Evolutionary conservation across 306 rosid species (phyloP).

Genomic region (Cercis canadensis): DNA sequence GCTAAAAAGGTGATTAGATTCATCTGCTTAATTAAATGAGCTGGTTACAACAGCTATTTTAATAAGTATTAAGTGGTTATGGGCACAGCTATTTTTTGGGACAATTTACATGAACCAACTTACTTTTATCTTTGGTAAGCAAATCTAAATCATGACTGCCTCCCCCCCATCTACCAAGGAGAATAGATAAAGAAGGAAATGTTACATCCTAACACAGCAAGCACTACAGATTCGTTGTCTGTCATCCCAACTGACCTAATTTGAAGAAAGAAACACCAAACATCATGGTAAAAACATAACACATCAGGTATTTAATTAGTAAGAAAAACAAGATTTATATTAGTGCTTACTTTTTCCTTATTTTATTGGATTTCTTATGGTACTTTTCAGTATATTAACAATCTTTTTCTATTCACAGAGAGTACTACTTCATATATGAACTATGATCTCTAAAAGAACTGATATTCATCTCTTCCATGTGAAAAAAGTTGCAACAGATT

Average conservation of each 20-base stretch:
- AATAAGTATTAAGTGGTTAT: too few relatives aligned
- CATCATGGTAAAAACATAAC: neutral
- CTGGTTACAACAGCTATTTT: too few relatives aligned
- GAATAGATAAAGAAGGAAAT: neutral
- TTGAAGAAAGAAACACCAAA: slow-evolving; percentile 5
- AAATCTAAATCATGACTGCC: neutral
- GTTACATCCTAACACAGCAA: neutral
- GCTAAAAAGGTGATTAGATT: slow-evolving; percentile 32
- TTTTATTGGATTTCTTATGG: too few relatives aligned
- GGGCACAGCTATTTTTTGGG: too few relatives aligned
- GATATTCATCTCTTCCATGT: slow-evolving; percentile 13
- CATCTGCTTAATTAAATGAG: too few relatives aligned
- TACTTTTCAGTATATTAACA: slow-evolving; percentile 4
- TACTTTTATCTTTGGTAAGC: neutral
- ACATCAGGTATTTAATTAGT: neutral
- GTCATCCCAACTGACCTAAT: neutral
- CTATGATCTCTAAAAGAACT: slow-evolving; percentile 12
- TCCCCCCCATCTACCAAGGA: neutral
- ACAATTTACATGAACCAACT: too few relatives aligned
- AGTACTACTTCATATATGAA: neutral
- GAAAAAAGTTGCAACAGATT: neutral
- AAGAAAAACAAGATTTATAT: neutral
- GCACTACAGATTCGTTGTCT: neutral
- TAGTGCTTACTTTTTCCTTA: neutral
- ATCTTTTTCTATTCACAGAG: slow-evolving; percentile 17